Evolutionary conservation across 2,329 filamentous ascomycete species (phyloP), one percentile per base, ranked within the genome.

Genomic region (Penicillium sp.): DNA sequence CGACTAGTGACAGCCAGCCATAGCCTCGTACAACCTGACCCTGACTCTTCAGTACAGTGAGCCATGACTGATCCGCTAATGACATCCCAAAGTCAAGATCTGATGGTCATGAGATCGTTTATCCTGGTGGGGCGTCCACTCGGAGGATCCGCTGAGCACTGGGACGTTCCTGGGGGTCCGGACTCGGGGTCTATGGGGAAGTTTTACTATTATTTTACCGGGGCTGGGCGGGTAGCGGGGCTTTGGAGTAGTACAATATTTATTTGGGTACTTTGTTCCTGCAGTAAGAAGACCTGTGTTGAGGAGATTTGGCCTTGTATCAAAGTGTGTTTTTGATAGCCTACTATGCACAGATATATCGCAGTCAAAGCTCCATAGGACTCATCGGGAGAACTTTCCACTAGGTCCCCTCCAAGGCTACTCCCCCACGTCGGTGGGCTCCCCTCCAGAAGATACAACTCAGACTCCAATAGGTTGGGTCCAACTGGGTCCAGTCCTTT

Each of bases 71-170:
- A 17, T 28, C 44, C 44, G 45, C 24, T 28, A 7, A 8, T 33
- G 28, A 22, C 28, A 15, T 19, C 47, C 28, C 12, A 59, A 35
- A 45, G 55, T 53, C 58, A 60, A 60, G 63, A 68, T 66, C 65
- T 61, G 61, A 62, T 49, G 65, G 66, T 69, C 67, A 69, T 69
- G 66, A 62, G 67, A 67, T 65, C 56, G 24, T 50, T 63, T 64
- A 47, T 42, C 54, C 37, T 60, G 45, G 66, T 66, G 59, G 65
- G 59, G 59, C 59, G 44, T 50, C 53, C 45, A 37, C 51, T 19
- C 37, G 30, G 17, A 55, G 50, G 50, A 59, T 55, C 51, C 51
- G 24, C 24, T 44, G 13, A n/a, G 45, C 35, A 35, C 44, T 35
- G 42, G 53, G 38, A 42, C 19, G 26, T 56, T 44, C 26, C 19